These are phyloP conservation scores for Poteriospumella lacustris DNA, from an alignment of 108 stramenopile genomes.

Conservation along the genomic window DNA sequence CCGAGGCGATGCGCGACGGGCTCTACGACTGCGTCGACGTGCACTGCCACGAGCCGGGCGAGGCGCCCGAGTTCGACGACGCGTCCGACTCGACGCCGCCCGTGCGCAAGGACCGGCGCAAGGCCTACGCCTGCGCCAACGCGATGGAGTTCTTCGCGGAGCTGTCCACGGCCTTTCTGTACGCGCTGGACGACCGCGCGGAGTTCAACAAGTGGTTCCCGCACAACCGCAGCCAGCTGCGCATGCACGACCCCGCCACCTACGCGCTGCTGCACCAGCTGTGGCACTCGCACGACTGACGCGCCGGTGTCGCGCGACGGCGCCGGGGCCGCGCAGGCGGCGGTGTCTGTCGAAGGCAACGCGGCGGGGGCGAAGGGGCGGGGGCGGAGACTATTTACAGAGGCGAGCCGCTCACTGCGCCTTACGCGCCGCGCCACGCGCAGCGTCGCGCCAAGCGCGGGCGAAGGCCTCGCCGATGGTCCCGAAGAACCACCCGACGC, in stretches of 20 bases:
- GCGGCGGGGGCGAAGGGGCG: too few species aligned
- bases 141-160: constrained; percentile 84
- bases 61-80: too few species aligned
- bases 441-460: too few species aligned
- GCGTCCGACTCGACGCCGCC: too few species aligned
- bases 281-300: constrained; percentile 21
- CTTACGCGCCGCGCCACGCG: too few species aligned
- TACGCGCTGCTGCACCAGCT: background rate
- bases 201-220: constrained; percentile 88
- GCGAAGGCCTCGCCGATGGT: too few species aligned
- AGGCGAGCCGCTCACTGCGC: too few species aligned
- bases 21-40: constrained; percentile 70
- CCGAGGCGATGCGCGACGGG: constrained; percentile 68
- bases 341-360: too few species aligned
- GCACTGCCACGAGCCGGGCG: constrained; percentile 37
- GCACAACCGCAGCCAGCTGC: constrained; percentile 66
- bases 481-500: too few species aligned
- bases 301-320: too few species aligned
- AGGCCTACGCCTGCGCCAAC: constrained; percentile 69
- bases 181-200: constrained; percentile 44
- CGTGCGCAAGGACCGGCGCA: background rate
- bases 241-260: constrained; percentile 66
- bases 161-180: constrained; percentile 66
- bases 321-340: too few species aligned
- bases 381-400: too few species aligned